Evolutionary conservation across 371 early-diverging fungal genomes (phyloP), one percentile per base, ranked within the genome.

Genomic region (Funneliformis caledonium): DNA sequence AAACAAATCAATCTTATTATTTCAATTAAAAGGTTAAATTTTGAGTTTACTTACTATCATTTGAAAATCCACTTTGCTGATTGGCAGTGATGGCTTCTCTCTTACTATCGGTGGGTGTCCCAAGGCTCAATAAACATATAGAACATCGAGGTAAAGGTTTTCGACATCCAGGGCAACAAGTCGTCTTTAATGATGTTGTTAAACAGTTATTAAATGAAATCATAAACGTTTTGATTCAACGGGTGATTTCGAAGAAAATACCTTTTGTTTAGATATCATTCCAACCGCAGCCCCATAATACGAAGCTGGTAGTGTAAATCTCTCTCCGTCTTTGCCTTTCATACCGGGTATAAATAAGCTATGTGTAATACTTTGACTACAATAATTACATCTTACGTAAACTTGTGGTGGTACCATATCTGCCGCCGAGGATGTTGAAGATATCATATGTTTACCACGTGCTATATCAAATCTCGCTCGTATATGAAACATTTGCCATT

Each of bases 111-210:
- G 88, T 88, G 11, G 94, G 94, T 1, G 94, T 93, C 14, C 97
- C 98, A 81, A 97, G 87, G 78, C 92, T 93, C 76, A 97, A 86
- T 31, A 96, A 86, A 85, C 98, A 98, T 16, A 98, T 85, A 0
- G 96, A 91, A 84, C 98, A 98, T n/a, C 96, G 89, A 9, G 98
- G 98, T n/a, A 97, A 86, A 8, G 93, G 90, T 83, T 94, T 95
- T 78, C 90, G 86, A 84, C 98, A 98, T 67, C 90, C 90, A 22
- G 96, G 95, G 81, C 98, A 98, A 43, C 87, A 86, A 0, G 92
- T 93, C 50, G 88, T 83, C 91, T 93, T 85, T 73, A 82, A 73
- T 43, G 4, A 56, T 6, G 42, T 59, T 43, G 43, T 11, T 16
- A 81, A 7, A 83, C 70, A 59, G 82, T 19, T 70, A 19, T 19